Base-by-base conservation (phyloP, 228 moss, liverwort and hornwort species). In the Sphagnum fallax region DNA sequence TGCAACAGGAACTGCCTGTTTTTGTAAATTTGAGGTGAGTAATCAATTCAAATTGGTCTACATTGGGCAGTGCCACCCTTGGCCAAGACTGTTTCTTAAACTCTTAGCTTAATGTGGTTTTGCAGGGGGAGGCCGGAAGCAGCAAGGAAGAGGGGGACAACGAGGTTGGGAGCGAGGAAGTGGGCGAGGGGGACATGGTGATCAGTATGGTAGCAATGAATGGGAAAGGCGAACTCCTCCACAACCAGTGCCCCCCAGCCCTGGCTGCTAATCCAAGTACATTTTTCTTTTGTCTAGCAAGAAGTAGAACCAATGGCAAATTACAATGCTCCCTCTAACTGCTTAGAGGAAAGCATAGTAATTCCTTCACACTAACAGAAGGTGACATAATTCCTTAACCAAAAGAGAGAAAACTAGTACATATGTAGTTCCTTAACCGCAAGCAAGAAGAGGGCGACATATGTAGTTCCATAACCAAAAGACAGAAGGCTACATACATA, bases 171-270 rank as follows among this genome's bases (percentile, higher is more conserved):
- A 67, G 4, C 65, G 52, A 5, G 48, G 61, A 16, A 60, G 61
- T 14, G 66, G 67, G 18, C 47, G 71, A 68, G 69, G 71, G 47
- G 79, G 65, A 0, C 78, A 70, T 48, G 76, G 50, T 10, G 72
- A 64, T 14, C 65, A 66, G 2, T 72, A 66, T 67, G 74, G 66
- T 15, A 52, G 63, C 61, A 70, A 71, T 69, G 73, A 69, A 73
- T 82, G 79, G 72, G 74, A 71, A 61, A 80, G 68, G 78, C 52
- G 48, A 63, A 16, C 63, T 8, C 66, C 66, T 5, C 66, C 66
- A 13, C 74, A 64, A 53, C 74, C 74, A n/a, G 63, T 74, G n/a
- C 62, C 74, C 15, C 69, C 65, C 60, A 60, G 60, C 49, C 53
- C 74, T 51, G 73, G 73, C 32, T 32, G 32, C 32, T 32, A 32